These are phyloP conservation scores for Capronia coronata DNA, from an alignment of 2,329 filamentous ascomycete genomes.

Conservation along the genomic window DNA sequence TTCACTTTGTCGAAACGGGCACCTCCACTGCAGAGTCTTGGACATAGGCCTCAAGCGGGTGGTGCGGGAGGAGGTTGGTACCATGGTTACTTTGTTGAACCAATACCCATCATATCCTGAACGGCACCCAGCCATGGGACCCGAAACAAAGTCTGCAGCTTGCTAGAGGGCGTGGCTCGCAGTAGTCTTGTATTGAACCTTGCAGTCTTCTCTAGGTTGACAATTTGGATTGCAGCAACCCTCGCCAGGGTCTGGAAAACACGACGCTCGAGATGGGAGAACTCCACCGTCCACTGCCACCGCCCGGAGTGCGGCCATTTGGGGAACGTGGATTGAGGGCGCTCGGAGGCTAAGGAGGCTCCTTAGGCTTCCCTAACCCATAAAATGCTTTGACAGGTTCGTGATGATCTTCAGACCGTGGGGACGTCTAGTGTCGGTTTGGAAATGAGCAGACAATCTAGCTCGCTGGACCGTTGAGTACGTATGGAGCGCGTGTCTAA, in stretches of 20 bases:
- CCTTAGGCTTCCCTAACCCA: too few relatives aligned
- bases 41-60: neutral
- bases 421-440: neutral
- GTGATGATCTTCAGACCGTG: neutral
- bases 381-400: neutral
- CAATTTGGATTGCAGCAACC: too few relatives aligned
- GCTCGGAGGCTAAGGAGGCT: too few relatives aligned
- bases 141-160: constrained; percentile 9
- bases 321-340: neutral
- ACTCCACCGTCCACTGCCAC: neutral
- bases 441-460: neutral
- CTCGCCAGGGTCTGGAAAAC: neutral
- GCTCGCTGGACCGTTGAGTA: neutral
- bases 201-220: neutral
- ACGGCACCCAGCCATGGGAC: too few relatives aligned
- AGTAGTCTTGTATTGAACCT: neutral
- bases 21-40: neutral
- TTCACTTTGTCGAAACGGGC: neutral
- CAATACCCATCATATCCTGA: neutral
- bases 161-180: neutral
- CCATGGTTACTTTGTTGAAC: neutral
- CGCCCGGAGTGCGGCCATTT: neutral
- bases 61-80: neutral
- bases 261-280: too few relatives aligned
- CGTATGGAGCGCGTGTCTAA: neutral